Evolutionary conservation across 768 basidiomycete species (phyloP).

Genomic region (Cystofilobasidium macerans): DNA sequence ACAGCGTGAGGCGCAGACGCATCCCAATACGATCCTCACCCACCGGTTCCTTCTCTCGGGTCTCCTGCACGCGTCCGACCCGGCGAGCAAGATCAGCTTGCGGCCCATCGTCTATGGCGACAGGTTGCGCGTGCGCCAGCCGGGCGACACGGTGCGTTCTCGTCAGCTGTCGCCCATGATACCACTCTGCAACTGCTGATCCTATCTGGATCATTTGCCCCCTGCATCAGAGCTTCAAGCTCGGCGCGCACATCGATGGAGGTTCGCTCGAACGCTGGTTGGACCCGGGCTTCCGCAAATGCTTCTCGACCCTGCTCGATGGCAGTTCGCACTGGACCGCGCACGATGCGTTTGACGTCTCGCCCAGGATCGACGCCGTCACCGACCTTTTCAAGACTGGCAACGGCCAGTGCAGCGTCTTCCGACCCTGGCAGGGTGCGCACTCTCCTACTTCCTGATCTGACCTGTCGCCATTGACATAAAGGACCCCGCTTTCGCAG

Average conservation of each 20-base stretch:
- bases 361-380: conserved; percentile 50
- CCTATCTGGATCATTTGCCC: conserved; percentile 33
- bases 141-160: conserved; percentile 45
- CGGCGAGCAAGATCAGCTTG: conserved; percentile 26
- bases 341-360: conserved; percentile 58
- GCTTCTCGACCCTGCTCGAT: conserved; percentile 52
- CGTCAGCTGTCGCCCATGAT: too few relatives aligned
- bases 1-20: conserved; percentile 59
- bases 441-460: background rate
- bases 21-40: conserved; percentile 49
- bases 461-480: background rate
- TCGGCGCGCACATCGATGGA: conserved; percentile 59
- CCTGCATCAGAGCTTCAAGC: conserved; percentile 41
- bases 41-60: conserved; percentile 48
- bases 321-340: conserved; percentile 48
- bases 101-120: conserved; percentile 24
- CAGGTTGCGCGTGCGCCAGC: conserved; percentile 58
- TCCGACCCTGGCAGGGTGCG: conserved; percentile 25
- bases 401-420: conserved; percentile 20
- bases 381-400: conserved; percentile 51
- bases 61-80: conserved; percentile 50
- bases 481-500: conserved; percentile 31
- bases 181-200: too few relatives aligned
- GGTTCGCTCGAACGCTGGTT: conserved; percentile 55
- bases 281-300: conserved; percentile 34